Conservation (phyloP, 495 filamentous ascomycete genomes). For the Corynascus novoguineensis region DNA sequence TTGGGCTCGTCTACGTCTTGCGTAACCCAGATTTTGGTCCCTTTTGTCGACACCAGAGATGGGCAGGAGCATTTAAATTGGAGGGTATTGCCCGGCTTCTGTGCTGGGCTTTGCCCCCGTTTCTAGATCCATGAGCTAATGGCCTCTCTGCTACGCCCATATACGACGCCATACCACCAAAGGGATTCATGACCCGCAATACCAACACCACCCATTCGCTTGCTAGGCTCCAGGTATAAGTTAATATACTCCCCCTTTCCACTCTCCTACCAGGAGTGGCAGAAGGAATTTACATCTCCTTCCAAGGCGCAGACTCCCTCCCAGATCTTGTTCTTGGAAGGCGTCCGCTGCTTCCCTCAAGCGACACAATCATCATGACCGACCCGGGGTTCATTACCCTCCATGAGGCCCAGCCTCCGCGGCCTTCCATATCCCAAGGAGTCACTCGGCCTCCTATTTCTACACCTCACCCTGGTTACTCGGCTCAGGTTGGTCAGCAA, state of each 20-base stretch:
- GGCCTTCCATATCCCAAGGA: not conserved
- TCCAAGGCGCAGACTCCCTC: not conserved
- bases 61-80: not conserved
- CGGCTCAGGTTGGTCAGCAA: not conserved
- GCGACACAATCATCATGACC: not conserved
- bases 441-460: not conserved
- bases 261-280: not conserved
- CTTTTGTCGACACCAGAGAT: not conserved
- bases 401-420: conserved; percentile 1
- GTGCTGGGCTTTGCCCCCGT: not conserved
- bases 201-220: not conserved
- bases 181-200: not conserved
- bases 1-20: not conserved
- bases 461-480: not conserved
- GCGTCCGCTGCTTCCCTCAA: not conserved
- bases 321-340: not conserved
- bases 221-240: not conserved
- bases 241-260: not conserved
- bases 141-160: not conserved
- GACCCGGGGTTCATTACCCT: conserved; percentile 7
- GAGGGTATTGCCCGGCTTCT: not conserved
- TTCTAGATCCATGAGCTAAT: not conserved
- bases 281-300: not conserved
- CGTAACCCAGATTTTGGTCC: not conserved
- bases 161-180: not conserved